Conservation (phyloP, 1,284 basidiomycete genomes). For the Pyrrhoderma lamaoense region DNA sequence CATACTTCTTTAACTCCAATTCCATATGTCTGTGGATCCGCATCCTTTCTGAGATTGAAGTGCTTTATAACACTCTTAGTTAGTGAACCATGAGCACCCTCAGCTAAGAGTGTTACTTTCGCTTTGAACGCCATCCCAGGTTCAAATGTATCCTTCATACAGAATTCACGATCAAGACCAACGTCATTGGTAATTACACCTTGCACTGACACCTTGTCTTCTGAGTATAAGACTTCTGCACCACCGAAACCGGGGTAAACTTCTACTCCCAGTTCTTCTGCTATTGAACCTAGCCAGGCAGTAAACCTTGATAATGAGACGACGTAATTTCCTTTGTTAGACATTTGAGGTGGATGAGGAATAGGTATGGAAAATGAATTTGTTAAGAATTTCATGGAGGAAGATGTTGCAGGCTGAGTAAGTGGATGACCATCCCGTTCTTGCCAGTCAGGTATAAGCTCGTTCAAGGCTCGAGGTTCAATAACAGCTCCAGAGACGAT, state of each 20-base stretch:
- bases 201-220: constrained; percentile 60
- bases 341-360: constrained; percentile 97
- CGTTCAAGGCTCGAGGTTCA: constrained; percentile 87
- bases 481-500: constrained; percentile 95
- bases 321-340: constrained; percentile 91
- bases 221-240: constrained; percentile 71
- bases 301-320: constrained; percentile 86
- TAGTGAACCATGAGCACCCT: constrained; percentile 92
- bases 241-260: constrained; percentile 97
- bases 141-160: constrained; percentile 87
- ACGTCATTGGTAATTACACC: constrained; percentile 96
- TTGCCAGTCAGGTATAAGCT: constrained; percentile 87
- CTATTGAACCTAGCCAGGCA: constrained; percentile 85
- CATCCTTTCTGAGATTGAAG: constrained; percentile 71
- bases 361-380: constrained; percentile 68
- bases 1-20: constrained; percentile 98
- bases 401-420: constrained; percentile 73
- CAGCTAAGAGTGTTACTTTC: constrained; percentile 91
- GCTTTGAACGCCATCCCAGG: constrained; percentile 97
- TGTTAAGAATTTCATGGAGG: constrained; percentile 87
- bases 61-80: constrained; percentile 77
- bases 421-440: constrained; percentile 52
- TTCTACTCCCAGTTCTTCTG: constrained; percentile 90
- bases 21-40: constrained; percentile 94
- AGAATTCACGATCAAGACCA: constrained; percentile 74